These are phyloP conservation scores for Entrophospora sp. DNA, from an alignment of 192 early-diverging fungal species.

Conservation along the genomic window DNA sequence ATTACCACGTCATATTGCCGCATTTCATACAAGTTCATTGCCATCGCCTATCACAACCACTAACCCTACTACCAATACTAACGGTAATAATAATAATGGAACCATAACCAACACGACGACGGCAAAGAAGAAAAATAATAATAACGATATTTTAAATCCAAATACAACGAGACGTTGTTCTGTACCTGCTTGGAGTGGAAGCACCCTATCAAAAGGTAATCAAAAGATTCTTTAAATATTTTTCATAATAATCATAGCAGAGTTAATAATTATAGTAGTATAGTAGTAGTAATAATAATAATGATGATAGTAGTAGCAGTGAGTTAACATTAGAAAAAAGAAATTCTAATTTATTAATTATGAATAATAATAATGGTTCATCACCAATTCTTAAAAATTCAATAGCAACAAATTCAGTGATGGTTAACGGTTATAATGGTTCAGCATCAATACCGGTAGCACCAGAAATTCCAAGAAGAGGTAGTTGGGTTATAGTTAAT, in stretches of 20 bases:
- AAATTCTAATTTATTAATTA: neutral
- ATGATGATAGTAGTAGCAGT: neutral
- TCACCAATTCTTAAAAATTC: neutral
- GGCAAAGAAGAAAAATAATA: too few relatives aligned
- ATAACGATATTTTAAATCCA: constrained; percentile 1
- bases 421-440: neutral
- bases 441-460: neutral
- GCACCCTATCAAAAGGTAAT: constrained; percentile 8
- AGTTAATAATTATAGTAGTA: neutral
- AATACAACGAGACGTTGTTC: neutral
- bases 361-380: neutral
- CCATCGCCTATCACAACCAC: neutral
- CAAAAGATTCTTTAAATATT: too few relatives aligned
- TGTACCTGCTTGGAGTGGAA: constrained; percentile 16
- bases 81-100: too few relatives aligned
- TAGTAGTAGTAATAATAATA: neutral
- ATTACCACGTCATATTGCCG: neutral
- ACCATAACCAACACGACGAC: too few relatives aligned
- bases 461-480: neutral
- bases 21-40: neutral
- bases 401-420: neutral
- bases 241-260: neutral
- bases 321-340: neutral
- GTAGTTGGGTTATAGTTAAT: constrained; percentile 11
- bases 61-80: too few relatives aligned